Evolutionary conservation across 2,329 filamentous ascomycete species (phyloP).

Genomic region (Aureobasidium uvarum): DNA sequence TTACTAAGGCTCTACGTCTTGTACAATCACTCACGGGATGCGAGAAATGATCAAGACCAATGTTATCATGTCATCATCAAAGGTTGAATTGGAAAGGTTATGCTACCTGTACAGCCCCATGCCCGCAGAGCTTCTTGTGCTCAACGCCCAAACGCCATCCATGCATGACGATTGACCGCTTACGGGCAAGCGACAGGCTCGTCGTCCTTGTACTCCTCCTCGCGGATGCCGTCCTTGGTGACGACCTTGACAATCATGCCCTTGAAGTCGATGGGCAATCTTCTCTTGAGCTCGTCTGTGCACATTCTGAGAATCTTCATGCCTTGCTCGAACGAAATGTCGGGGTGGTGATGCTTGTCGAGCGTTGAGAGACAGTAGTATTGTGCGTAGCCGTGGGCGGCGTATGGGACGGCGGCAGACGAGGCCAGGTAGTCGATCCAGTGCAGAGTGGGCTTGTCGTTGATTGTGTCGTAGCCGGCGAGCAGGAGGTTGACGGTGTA

Average conservation of each 20-base stretch:
- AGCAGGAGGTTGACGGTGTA: constrained; percentile 97
- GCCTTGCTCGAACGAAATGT: constrained; percentile 84
- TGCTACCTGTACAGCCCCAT: constrained; percentile 26
- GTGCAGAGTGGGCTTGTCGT: constrained; percentile 85
- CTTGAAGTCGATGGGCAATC: constrained; percentile 98
- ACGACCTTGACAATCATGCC: constrained; percentile 85
- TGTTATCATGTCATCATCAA: constrained; percentile 23
- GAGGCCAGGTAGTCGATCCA: constrained; percentile 97
- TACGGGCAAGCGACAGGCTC: constrained; percentile 28
- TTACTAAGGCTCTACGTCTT: not conserved
- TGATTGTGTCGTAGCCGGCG: constrained; percentile 89
- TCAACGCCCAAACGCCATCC: constrained; percentile 26
- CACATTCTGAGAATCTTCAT: constrained; percentile 93
- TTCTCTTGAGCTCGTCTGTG: constrained; percentile 93
- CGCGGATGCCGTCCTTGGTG: constrained; percentile 86
- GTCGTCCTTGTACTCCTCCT: constrained; percentile 76
- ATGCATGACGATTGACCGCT: constrained; percentile 16
- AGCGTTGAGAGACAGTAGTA: constrained; percentile 98
- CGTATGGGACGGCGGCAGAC: constrained; percentile 84
- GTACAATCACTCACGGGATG: not conserved
- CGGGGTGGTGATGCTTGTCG: constrained; percentile 97
- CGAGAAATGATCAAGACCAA: not conserved
- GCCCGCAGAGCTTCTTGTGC: constrained; percentile 18
- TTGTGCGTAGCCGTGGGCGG: constrained; percentile 97
- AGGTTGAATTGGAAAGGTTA: constrained; percentile 23